phyloP scores from a whole-genome alignment of 768 basidiomycete species.

The Lactarius hatsudake region DNA sequence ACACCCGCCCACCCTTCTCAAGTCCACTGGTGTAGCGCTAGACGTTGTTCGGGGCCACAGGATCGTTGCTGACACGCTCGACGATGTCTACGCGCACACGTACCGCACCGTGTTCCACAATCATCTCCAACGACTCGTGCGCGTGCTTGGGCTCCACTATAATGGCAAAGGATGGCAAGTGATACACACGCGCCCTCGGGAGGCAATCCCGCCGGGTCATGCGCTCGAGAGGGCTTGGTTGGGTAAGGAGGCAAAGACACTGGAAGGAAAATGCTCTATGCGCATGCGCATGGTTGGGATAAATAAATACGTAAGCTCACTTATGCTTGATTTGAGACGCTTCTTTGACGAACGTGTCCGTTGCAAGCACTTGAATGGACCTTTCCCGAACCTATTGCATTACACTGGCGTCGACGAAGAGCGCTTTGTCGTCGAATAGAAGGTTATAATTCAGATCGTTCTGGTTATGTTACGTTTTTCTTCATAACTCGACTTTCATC shows the following conservation, averaged over 20 bases:
- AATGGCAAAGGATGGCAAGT: slow-evolving; percentile 53
- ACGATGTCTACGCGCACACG: slow-evolving; percentile 56
- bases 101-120: slow-evolving; percentile 60
- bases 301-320: slow-evolving; percentile 50
- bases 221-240: slow-evolving; percentile 51
- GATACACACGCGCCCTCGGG: slow-evolving; percentile 44
- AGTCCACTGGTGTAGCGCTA: slow-evolving; percentile 49
- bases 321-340: not conserved
- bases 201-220: slow-evolving; percentile 46
- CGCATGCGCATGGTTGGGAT: slow-evolving; percentile 56
- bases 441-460: not conserved
- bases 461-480: no score
- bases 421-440: not conserved
- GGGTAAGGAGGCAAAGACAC: slow-evolving; percentile 44
- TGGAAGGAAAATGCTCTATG: slow-evolving; percentile 56
- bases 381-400: slow-evolving; percentile 55
- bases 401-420: slow-evolving; percentile 39
- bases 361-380: slow-evolving; percentile 50
- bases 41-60: slow-evolving; percentile 41
- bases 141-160: slow-evolving; percentile 56
- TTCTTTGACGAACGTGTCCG: slow-evolving; percentile 6
- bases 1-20: slow-evolving; percentile 48
- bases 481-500: no score
- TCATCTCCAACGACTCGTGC: slow-evolving; percentile 57
- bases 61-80: slow-evolving; percentile 48